Percentiles rank a stretch among this genome's conserved stretches.
These are phyloP conservation scores for Phytopythium vexans DNA, from an alignment of 352 stramenopile species.

Conservation along the genomic window DNA sequence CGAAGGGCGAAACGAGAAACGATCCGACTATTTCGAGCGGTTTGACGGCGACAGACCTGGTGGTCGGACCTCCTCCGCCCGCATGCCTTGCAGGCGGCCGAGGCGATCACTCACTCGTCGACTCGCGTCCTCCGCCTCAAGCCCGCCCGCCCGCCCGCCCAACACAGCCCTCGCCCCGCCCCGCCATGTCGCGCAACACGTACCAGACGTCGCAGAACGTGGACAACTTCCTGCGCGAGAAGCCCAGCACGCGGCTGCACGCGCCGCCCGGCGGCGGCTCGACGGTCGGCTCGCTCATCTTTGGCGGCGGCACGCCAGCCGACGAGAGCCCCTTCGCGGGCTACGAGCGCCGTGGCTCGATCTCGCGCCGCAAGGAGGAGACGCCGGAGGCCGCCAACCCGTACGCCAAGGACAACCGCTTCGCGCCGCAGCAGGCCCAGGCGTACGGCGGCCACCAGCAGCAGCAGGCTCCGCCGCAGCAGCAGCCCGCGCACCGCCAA, in stretches of 20 bases:
- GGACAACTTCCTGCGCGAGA: conserved; percentile 77
- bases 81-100: neutral
- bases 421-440: conserved; percentile 19
- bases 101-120: conserved; percentile 25
- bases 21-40: conserved; percentile 2
- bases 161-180: neutral
- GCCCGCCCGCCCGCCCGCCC: conserved; percentile 1
- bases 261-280: conserved; percentile 67
- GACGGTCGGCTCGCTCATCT: conserved; percentile 74
- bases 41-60: neutral
- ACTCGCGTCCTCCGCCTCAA: conserved; percentile 12
- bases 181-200: conserved; percentile 48
- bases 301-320: conserved; percentile 35
- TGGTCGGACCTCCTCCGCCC: too few relatives aligned
- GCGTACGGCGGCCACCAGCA: conserved; percentile 19
- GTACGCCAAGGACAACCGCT: conserved; percentile 39
- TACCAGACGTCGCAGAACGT: conserved; percentile 74
- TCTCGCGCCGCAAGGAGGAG: conserved; percentile 44
- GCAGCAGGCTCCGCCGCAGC: conserved; percentile 27
- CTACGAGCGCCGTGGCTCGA: conserved; percentile 38
- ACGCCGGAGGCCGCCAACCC: conserved; percentile 43
- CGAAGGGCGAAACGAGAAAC: neutral
- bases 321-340: conserved; percentile 48
- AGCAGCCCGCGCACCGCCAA: conserved; percentile 4
- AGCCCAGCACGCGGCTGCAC: conserved; percentile 74